Conservation (phyloP, 257 asterid genomes). For the Solanum ossicruentum region DNA sequence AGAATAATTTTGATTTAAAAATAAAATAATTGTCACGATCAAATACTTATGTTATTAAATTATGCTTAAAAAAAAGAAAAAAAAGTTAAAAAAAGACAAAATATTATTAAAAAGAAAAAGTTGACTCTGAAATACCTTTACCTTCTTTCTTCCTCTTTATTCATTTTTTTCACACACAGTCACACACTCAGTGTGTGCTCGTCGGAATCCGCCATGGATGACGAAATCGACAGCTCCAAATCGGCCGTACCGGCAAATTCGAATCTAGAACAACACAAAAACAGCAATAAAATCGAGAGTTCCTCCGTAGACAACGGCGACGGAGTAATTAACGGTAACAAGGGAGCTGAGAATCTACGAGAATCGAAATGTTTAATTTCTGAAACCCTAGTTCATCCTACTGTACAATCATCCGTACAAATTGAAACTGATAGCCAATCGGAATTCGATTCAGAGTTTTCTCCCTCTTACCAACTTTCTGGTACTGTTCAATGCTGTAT, state of each 20-base stretch:
- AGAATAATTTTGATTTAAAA: background rate
- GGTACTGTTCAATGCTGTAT: background rate
- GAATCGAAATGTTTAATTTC: background rate
- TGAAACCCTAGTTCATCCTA: background rate
- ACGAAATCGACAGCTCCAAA: background rate
- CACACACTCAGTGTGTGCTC: background rate
- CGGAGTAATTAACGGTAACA: background rate
- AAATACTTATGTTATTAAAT: background rate
- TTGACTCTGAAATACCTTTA: background rate
- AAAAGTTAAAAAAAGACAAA: background rate
- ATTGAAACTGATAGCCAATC: background rate
- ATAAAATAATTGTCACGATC: background rate
- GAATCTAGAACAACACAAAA: background rate
- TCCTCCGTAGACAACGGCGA: background rate
- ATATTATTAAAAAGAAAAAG: background rate
- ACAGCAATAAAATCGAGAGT: background rate
- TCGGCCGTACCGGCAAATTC: background rate
- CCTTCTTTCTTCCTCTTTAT: background rate
- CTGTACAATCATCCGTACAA: background rate
- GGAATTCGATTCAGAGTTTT: background rate
- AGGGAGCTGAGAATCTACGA: background rate
- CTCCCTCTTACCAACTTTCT: background rate
- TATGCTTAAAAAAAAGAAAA: background rate
- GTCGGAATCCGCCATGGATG: conserved; percentile 13
- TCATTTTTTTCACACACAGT: background rate